Conservation (phyloP, 202 grass and related monocot species). For the Dendrocalamus latiflorus region DNA sequence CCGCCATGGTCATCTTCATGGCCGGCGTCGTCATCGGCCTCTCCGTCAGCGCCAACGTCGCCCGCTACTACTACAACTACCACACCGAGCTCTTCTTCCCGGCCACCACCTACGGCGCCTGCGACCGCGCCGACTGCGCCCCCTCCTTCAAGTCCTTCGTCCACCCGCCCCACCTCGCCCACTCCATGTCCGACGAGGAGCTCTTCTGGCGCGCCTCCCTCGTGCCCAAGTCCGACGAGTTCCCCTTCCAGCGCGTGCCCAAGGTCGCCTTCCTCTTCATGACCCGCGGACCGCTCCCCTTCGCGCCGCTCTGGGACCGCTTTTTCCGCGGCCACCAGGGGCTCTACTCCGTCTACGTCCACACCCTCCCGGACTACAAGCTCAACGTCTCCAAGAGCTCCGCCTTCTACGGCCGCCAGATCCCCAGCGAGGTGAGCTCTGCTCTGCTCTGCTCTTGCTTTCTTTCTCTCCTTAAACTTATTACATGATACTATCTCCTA, state of each 20-base stretch:
- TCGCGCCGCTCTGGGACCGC: constrained; percentile 69
- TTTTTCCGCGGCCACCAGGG: constrained; percentile 62
- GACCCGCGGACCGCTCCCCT: constrained; percentile 63
- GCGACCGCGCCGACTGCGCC: constrained; percentile 47
- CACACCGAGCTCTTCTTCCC: constrained; percentile 98
- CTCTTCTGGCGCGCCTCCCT: constrained; percentile 81
- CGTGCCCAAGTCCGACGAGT: constrained; percentile 70
- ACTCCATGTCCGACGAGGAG: constrained; percentile 79
- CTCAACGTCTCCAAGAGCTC: constrained; percentile 84
- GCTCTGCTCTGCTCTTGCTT: too few relatives aligned
- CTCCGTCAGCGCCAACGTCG: constrained; percentile 54
- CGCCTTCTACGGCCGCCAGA: constrained; percentile 67
- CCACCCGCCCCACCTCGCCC: constrained; percentile 52
- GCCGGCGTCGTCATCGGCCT: constrained; percentile 76
- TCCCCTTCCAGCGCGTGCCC: constrained; percentile 75
- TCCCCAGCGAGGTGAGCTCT: constrained; percentile 87
- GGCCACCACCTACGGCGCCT: constrained; percentile 44
- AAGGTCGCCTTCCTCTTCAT: constrained; percentile 98
- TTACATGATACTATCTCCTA: too few relatives aligned
- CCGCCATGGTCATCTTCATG: constrained; percentile 74
- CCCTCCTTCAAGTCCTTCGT: constrained; percentile 55
- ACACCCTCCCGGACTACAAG: constrained; percentile 75
- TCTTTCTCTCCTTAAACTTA: too few relatives aligned
- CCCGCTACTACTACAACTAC: constrained; percentile 67
- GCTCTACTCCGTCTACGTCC: constrained; percentile 78